Conservation (phyloP, 75 land plant species). For the Picea glauca region DNA sequence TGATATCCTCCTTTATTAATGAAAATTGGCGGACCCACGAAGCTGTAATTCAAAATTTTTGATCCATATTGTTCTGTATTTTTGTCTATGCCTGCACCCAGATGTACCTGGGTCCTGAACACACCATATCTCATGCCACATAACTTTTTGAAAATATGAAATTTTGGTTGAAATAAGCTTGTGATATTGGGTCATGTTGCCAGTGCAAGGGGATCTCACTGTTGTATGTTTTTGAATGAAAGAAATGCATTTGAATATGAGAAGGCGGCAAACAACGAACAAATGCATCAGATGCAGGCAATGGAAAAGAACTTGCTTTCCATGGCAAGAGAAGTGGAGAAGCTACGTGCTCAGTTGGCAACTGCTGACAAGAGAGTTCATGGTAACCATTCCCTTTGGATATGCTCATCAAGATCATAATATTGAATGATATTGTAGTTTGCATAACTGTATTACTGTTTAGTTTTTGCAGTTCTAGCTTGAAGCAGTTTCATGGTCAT, state of each 20-base stretch:
- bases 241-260: conserved; percentile 37
- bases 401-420: background rate
- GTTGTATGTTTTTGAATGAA: background rate
- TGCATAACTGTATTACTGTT: background rate
- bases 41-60: too few species aligned
- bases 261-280: conserved; percentile 33
- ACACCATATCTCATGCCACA: too few species aligned
- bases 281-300: conserved; percentile 31
- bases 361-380: conserved; percentile 29
- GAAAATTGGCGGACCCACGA: too few species aligned
- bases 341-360: conserved; percentile 32
- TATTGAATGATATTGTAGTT: background rate
- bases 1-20: too few species aligned
- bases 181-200: too few species aligned
- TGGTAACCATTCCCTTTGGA: background rate
- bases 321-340: conserved; percentile 46
- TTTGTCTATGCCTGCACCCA: too few species aligned
- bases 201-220: background rate
- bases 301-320: conserved; percentile 42
- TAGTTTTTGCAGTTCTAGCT: background rate
- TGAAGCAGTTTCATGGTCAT: background rate
- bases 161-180: too few species aligned
- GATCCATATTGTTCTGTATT: too few species aligned
- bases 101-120: too few species aligned
- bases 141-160: too few species aligned